Evolutionary conservation across 169 alveolate genomes (phyloP).

Genomic region (Eimeria sp.): DNA sequence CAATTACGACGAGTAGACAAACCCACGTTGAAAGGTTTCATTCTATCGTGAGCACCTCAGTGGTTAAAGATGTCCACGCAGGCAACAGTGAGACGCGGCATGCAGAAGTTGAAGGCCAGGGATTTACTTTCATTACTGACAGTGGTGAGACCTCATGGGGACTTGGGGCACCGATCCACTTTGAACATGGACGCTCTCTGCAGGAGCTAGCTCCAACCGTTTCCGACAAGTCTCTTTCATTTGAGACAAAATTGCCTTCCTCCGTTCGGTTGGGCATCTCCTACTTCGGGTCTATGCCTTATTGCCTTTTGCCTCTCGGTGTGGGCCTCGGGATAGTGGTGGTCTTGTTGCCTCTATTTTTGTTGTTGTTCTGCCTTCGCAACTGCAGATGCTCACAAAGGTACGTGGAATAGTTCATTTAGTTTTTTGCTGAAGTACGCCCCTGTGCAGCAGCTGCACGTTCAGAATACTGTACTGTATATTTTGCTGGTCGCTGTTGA

Average conservation of each 20-base stretch:
- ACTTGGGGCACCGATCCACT: background rate
- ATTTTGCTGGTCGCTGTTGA: background rate
- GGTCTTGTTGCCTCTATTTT: conserved; percentile 50
- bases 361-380: conserved; percentile 47
- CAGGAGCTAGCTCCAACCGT: conserved; percentile 14
- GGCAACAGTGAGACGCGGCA: too few species aligned
- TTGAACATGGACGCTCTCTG: background rate
- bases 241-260: background rate
- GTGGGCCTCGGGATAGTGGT: conserved; percentile 31
- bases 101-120: conserved; percentile 6
- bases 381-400: conserved; percentile 35
- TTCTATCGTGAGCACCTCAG: background rate
- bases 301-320: conserved; percentile 12
- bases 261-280: background rate
- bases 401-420: background rate
- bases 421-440: too few species aligned
- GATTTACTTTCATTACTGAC: background rate
- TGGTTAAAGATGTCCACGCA: background rate
- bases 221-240: background rate
- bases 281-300: conserved; percentile 64
- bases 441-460: background rate
- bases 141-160: background rate
- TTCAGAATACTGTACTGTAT: background rate
- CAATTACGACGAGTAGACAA: conserved; percentile 10
- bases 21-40: conserved; percentile 5